These are phyloP conservation scores for Crithidia bombi DNA, from an alignment of 208 protist species.

Conservation along the genomic window DNA sequence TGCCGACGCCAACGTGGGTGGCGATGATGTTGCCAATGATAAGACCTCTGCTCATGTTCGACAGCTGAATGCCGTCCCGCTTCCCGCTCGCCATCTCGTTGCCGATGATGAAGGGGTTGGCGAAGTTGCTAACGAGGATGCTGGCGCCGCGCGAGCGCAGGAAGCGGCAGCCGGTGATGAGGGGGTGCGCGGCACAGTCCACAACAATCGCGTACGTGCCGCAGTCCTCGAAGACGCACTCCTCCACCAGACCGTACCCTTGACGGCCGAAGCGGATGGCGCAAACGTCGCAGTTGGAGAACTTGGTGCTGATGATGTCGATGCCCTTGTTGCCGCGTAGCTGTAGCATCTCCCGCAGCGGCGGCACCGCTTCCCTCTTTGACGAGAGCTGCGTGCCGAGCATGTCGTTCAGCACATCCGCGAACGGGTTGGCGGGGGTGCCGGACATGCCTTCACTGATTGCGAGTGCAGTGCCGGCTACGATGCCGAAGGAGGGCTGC, in stretches of 20 bases:
- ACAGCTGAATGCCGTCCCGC: slow-evolving; percentile 62
- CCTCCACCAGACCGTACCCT: slow-evolving; percentile 79
- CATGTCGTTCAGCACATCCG: slow-evolving; percentile 36
- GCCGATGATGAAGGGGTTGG: slow-evolving; percentile 84
- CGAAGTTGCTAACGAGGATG: slow-evolving; percentile 76
- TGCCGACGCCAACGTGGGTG: slow-evolving; percentile 53
- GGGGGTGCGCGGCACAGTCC: slow-evolving; percentile 70
- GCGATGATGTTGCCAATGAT: slow-evolving; percentile 80
- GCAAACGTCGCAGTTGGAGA: slow-evolving; percentile 74
- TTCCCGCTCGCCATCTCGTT: slow-evolving; percentile 75
- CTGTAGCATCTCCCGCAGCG: slow-evolving; percentile 48
- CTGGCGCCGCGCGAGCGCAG: slow-evolving; percentile 55
- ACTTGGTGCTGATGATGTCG: slow-evolving; percentile 75
- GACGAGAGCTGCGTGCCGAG: slow-evolving; percentile 33
- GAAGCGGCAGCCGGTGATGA: slow-evolving; percentile 87
- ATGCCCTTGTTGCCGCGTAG: slow-evolving; percentile 69
- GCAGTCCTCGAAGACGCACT: slow-evolving; percentile 81
- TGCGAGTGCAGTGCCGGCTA: slow-evolving; percentile 12
- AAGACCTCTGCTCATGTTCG: slow-evolving; percentile 63
- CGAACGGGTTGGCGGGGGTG: slow-evolving; percentile 34
- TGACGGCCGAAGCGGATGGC: slow-evolving; percentile 78
- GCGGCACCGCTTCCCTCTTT: slow-evolving; percentile 12
- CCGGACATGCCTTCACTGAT: slow-evolving; percentile 4
- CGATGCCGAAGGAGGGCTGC: slow-evolving; percentile 40
- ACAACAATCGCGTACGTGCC: slow-evolving; percentile 76